Percentiles rank a stretch among this genome's conserved stretches.
These are phyloP conservation scores for Lepidium campestre DNA, from an alignment of 441 rosid species.

Conservation along the genomic window DNA sequence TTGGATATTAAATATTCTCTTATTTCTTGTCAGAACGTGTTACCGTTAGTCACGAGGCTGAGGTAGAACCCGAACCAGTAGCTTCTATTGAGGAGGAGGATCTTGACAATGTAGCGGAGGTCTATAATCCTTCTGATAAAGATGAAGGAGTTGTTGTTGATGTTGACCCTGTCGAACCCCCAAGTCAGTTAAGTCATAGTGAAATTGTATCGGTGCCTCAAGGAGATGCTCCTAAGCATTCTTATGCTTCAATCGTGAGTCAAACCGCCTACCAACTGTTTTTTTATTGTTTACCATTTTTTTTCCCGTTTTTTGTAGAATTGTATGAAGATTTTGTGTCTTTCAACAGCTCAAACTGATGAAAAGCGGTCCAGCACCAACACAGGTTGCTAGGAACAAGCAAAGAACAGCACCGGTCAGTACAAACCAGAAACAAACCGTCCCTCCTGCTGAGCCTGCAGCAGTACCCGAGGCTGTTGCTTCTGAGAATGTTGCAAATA, in stretches of 20 bases:
- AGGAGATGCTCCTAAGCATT: slow-evolving; percentile 51
- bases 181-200: slow-evolving; percentile 24
- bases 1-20: slow-evolving; percentile 8
- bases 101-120: slow-evolving; percentile 44
- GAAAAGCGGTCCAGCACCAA: slow-evolving; percentile 43
- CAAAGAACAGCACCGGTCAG: slow-evolving; percentile 35
- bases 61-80: slow-evolving; percentile 33
- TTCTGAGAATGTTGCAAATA: slow-evolving; percentile 42
- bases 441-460: slow-evolving; percentile 33
- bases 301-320: background rate
- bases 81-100: slow-evolving; percentile 41
- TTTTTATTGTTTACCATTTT: background rate
- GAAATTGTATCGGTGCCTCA: slow-evolving; percentile 35
- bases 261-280: background rate
- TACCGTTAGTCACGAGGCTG: slow-evolving; percentile 25
- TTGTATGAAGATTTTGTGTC: background rate
- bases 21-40: slow-evolving; percentile 44
- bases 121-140: slow-evolving; percentile 55
- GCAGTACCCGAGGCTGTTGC: slow-evolving; percentile 29
- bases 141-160: slow-evolving; percentile 61
- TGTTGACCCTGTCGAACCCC: slow-evolving; percentile 40
- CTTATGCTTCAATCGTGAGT: slow-evolving; percentile 82
- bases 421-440: slow-evolving; percentile 28
- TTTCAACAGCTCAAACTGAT: slow-evolving; percentile 45
- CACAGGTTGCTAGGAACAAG: slow-evolving; percentile 39